Conservation (phyloP, 2,329 filamentous ascomycete genomes). For the Stemphylium vesicarium region DNA sequence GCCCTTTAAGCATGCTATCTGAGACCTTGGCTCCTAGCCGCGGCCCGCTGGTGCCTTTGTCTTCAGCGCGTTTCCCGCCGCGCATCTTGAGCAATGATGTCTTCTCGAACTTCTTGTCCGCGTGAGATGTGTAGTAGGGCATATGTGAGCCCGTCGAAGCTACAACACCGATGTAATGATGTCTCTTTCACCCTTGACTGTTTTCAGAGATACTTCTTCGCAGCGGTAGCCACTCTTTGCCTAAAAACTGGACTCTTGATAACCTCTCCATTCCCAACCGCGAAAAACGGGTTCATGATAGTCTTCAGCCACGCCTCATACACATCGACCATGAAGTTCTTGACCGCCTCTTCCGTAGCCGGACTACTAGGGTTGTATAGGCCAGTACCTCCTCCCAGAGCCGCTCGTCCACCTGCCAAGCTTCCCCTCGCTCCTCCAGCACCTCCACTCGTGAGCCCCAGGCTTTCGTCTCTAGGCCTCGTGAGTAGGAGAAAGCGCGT, state of each 20-base stretch:
- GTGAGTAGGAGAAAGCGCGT: constrained; percentile 94
- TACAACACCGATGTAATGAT: neutral
- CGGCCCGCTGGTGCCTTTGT: neutral
- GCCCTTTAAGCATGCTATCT: neutral
- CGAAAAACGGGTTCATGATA: constrained; percentile 96
- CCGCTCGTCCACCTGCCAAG: constrained; percentile 40
- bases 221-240: constrained; percentile 80
- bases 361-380: constrained; percentile 81
- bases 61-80: no score
- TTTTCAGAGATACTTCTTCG: constrained; percentile 82
- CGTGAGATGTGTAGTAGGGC: neutral
- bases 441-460: constrained; percentile 27
- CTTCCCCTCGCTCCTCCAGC: constrained; percentile 36
- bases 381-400: constrained; percentile 43
- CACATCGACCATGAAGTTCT: constrained; percentile 92
- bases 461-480: constrained; percentile 65
- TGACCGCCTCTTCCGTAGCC: constrained; percentile 93
- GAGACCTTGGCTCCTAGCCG: neutral
- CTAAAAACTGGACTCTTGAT: constrained; percentile 88
- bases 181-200: neutral
- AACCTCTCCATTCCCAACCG: constrained; percentile 80
- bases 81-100: neutral
- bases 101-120: neutral
- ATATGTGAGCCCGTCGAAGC: neutral
- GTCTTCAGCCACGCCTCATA: constrained; percentile 98